Conservation (phyloP, 31 red algal genomes). For the Asparagopsis taxiformis region DNA sequence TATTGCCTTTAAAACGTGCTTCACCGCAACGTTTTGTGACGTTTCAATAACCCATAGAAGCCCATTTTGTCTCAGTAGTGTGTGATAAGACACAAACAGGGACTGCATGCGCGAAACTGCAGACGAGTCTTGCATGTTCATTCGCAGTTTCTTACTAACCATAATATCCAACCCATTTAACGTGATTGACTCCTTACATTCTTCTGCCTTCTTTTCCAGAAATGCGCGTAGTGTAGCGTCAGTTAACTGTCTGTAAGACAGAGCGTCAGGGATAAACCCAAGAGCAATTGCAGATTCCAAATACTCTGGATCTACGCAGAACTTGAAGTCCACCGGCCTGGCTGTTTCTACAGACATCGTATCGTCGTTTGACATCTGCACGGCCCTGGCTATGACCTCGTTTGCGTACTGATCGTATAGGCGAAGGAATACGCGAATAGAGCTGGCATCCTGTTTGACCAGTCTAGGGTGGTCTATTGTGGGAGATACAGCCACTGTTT, state of each 20-base stretch:
- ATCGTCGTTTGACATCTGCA: not conserved
- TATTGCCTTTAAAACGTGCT: slow-evolving; percentile 10
- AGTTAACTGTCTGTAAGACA: not conserved
- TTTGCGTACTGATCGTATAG: slow-evolving; percentile 13
- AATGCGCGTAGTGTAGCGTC: slow-evolving; percentile 5
- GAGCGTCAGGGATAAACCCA: not conserved
- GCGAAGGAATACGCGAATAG: no score
- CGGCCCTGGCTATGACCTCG: slow-evolving; percentile 4
- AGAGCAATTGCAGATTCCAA: slow-evolving; percentile 13
- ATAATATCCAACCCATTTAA: slow-evolving; percentile 9
- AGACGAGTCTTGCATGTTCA: slow-evolving; percentile 2
- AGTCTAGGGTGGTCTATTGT: no score
- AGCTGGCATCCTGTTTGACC: no score
- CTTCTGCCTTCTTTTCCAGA: slow-evolving; percentile 19
- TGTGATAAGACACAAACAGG: slow-evolving; percentile 7
- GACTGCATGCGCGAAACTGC: slow-evolving; percentile 9
- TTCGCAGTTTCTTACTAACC: slow-evolving; percentile 2
- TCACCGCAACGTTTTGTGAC: not conserved
- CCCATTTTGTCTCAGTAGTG: not conserved
- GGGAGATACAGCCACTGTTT: no score
- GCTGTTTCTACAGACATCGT: not conserved
- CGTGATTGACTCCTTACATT: slow-evolving; percentile 18
- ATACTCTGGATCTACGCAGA: slow-evolving; percentile 16
- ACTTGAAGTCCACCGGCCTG: not conserved
- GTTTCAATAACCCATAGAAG: slow-evolving; percentile 3